Base-by-base conservation (phyloP, 2,329 filamentous ascomycete genomes). In the Colletotrichum spaethianum region DNA sequence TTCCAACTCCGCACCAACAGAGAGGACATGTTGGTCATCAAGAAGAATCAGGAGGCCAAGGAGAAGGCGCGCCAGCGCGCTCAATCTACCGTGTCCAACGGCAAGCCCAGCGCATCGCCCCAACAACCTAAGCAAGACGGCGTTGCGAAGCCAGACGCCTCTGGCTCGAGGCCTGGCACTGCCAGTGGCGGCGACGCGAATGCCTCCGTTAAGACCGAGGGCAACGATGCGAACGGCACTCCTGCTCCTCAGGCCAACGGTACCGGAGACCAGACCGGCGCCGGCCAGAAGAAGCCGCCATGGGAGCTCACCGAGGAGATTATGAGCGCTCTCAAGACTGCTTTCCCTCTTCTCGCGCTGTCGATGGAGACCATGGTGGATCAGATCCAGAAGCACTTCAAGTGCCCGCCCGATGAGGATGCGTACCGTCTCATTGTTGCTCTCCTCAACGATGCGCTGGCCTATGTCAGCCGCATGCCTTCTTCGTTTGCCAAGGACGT, bases 351-450 rank as follows among this genome's bases (percentile, higher is more conserved):
- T 23, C 89, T 99, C 76, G 96, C 97, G 12, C 86, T 98, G 53
- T 98, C 96, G 0, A 98, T 99, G 96, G 96, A 99, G 84, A 98
- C 96, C 0, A 99, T 98, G 95, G 95, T 98, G 38, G 96, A 99
- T 80, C 96, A 98, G 83, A 98, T 99, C 71, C 93, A 96, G 82
- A 98, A 98, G 86, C 93, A 98, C 83, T 99, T 99, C 89, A 99
- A 99, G 84, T 98, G 96, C 78, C 96, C 96, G 18, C 96, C 96
- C 0, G 96, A 99, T 78, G 96, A 99, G 81, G 96, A 99, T 84
- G 97, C 96, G 2, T 98, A 98, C 82, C 90, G 96, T 61, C 88
- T 99, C 20, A 99, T 99, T 75, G 96, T 98, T n/a, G 97, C 96
- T 3, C 86, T 99, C 14, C 90, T 99, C 28, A 99, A 99, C 80